phyloP scores from a whole-genome alignment of 208 protist genomes.

The Acanthamoeba lenticulata region DNA sequence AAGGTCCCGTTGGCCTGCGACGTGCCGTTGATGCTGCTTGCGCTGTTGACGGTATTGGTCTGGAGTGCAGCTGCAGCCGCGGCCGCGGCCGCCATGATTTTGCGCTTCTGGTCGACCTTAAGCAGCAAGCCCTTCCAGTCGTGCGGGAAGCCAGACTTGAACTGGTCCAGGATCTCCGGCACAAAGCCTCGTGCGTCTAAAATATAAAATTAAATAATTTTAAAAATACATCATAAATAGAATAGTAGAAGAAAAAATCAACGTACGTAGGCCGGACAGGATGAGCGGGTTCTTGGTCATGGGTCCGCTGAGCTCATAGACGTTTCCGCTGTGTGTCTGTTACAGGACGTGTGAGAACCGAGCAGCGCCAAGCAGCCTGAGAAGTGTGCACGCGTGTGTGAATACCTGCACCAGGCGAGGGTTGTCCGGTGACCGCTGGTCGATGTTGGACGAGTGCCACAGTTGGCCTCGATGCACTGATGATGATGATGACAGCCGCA shows the following conservation, averaged over 20 bases:
- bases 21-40: background rate
- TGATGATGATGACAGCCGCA: too few species aligned
- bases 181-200: constrained; percentile 41
- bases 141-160: background rate
- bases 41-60: background rate
- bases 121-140: constrained; percentile 26
- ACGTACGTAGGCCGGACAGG: background rate
- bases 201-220: too few species aligned
- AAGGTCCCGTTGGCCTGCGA: background rate
- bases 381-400: too few species aligned
- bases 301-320: constrained; percentile 13
- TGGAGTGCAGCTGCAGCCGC: background rate
- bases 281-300: constrained; percentile 55
- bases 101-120: background rate
- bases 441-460: constrained; percentile 46
- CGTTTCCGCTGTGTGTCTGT: constrained; percentile 22
- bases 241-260: background rate
- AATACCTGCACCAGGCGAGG: constrained; percentile 2
- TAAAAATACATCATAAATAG: background rate
- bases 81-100: background rate
- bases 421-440: background rate
- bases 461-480: background rate
- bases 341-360: background rate
- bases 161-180: constrained; percentile 32
- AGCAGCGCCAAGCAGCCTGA: background rate